phyloP scores from a whole-genome alignment of 352 stramenopile genomes.

The Blastocystis sp. region DNA sequence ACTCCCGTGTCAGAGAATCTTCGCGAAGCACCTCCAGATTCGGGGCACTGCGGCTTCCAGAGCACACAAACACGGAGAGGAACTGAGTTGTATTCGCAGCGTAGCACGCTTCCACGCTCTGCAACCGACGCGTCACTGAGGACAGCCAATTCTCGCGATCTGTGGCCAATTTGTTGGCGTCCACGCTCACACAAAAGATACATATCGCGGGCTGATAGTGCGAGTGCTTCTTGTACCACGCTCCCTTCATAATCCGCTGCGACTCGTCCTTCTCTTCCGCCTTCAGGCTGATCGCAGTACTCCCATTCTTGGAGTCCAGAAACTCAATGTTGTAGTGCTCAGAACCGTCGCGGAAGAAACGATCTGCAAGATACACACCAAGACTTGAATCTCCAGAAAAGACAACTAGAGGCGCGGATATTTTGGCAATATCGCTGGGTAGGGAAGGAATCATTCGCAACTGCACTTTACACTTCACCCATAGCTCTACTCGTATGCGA shows the following conservation, averaged over 20 bases:
- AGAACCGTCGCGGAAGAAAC: conserved; percentile 52
- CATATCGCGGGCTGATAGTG: conserved; percentile 39
- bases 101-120: background rate
- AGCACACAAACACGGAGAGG: conserved; percentile 49
- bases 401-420: conserved; percentile 42
- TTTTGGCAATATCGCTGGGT: conserved; percentile 42
- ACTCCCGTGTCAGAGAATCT: conserved; percentile 47
- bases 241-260: conserved; percentile 58
- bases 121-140: background rate
- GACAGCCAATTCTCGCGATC: conserved; percentile 23
- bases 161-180: conserved; percentile 12
- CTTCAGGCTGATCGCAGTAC: background rate
- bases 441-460: conserved; percentile 47
- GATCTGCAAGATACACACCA: conserved; percentile 55
- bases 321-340: conserved; percentile 59
- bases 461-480: background rate
- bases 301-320: background rate
- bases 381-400: conserved; percentile 68
- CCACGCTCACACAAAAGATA: conserved; percentile 51
- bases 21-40: conserved; percentile 7
- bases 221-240: conserved; percentile 65
- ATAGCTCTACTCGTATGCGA: too few relatives aligned
- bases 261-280: conserved; percentile 8
- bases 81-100: background rate
- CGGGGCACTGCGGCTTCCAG: conserved; percentile 12